phyloP scores from a whole-genome alignment of 2,329 filamentous ascomycete genomes.

The Geosmithia putterillii region DNA sequence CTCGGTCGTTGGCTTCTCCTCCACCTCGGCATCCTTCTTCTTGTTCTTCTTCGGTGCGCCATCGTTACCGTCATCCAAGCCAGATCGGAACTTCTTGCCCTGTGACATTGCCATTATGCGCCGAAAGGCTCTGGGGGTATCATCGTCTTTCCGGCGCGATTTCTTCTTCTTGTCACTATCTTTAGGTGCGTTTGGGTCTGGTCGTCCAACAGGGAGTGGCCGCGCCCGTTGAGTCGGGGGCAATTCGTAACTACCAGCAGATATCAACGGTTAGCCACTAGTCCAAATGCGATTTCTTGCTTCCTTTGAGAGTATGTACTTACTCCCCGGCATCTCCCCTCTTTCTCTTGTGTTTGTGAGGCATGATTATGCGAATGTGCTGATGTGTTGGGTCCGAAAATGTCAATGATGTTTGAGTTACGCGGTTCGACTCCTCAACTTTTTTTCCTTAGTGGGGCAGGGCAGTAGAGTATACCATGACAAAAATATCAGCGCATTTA shows the following conservation, averaged over 20 bases:
- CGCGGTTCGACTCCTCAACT: background rate
- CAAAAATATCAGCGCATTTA: background rate
- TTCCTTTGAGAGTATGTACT: constrained; percentile 8
- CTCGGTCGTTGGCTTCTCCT: constrained; percentile 9
- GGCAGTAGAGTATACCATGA: background rate
- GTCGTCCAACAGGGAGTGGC: constrained; percentile 30
- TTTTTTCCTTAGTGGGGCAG: background rate
- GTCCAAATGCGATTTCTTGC: background rate
- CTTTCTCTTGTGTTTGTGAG: constrained; percentile 71
- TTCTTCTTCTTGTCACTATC: constrained; percentile 16
- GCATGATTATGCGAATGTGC: constrained; percentile 49
- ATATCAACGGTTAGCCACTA: background rate
- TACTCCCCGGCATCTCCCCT: constrained; percentile 44
- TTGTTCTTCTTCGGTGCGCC: constrained; percentile 9
- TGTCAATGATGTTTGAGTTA: background rate
- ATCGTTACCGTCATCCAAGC: constrained; percentile 57
- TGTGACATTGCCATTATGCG: constrained; percentile 67
- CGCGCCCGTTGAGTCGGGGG: constrained; percentile 35
- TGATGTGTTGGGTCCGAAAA: background rate
- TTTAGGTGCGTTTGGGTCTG: constrained; percentile 8
- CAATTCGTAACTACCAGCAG: constrained; percentile 40
- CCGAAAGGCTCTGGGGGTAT: constrained; percentile 80
- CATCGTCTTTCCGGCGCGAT: constrained; percentile 43
- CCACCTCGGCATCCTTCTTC: constrained; percentile 7
- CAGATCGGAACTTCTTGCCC: constrained; percentile 45